A percentile compares a stretch with the other conserved stretches of the same genome.
These are phyloP conservation scores for Volvox carteri DNA, from an alignment of 163 green algal genomes.

Conservation along the genomic window DNA sequence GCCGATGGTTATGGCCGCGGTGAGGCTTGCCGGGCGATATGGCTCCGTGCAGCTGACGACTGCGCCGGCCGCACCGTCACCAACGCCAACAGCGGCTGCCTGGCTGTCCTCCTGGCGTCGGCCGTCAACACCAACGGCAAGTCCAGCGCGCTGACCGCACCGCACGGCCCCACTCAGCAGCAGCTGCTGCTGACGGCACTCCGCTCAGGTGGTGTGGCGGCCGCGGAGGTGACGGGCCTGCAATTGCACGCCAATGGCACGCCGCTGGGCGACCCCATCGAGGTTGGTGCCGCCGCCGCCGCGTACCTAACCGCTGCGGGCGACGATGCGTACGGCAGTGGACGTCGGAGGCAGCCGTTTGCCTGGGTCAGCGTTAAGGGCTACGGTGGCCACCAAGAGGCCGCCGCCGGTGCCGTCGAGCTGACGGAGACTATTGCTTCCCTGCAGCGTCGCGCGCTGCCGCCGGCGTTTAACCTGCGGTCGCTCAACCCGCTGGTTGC, in stretches of 20 bases:
- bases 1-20: constrained; percentile 87
- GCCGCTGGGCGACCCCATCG: constrained; percentile 88
- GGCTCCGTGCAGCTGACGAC: constrained; percentile 18
- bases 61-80: not conserved
- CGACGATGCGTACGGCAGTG: not conserved
- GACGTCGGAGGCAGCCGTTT: constrained; percentile 54
- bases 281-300: constrained; percentile 81
- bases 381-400: constrained; percentile 78
- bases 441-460: constrained; percentile 49
- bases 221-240: constrained; percentile 27
- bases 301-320: constrained; percentile 56
- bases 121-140: constrained; percentile 86
- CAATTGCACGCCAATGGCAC: constrained; percentile 76
- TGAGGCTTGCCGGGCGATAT: constrained; percentile 69
- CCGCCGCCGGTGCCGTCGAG: constrained; percentile 69
- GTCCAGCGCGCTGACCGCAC: constrained; percentile 80
- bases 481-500: constrained; percentile 77
- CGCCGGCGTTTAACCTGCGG: constrained; percentile 68
- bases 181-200: constrained; percentile 70
- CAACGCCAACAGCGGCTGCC: too few relatives aligned
- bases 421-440: constrained; percentile 50
- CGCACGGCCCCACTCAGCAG: constrained; percentile 85
- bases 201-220: not conserved
- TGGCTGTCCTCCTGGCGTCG: constrained; percentile 56
- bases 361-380: constrained; percentile 74